phyloP scores from a whole-genome alignment of 331 rosid species.

The Rosa hybrid region DNA sequence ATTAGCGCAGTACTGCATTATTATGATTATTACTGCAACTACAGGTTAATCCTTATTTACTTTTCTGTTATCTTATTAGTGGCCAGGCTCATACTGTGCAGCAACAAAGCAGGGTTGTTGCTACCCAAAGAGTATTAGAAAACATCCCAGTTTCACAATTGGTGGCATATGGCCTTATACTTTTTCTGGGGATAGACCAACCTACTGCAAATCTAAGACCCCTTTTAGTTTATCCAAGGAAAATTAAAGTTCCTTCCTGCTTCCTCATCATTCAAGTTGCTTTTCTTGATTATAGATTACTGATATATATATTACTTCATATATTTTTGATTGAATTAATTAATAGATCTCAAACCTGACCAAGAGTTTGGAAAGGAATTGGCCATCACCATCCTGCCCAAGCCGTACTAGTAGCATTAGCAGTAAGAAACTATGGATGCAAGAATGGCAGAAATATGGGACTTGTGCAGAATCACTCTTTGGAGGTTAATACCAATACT shows the following conservation, averaged over 20 bases:
- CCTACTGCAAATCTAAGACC: neutral
- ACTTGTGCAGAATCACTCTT: slow-evolving; percentile 12
- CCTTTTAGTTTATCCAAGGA: slow-evolving; percentile 6
- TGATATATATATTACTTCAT: neutral
- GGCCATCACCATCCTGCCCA: slow-evolving; percentile 16
- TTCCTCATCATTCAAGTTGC: neutral
- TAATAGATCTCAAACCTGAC: neutral
- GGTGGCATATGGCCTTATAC: slow-evolving; percentile 2
- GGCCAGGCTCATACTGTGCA: slow-evolving; percentile 14
- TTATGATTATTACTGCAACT: neutral
- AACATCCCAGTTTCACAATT: slow-evolving; percentile 4
- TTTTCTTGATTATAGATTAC: neutral
- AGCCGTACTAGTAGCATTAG: neutral
- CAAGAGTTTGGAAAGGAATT: neutral
- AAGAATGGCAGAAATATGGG: slow-evolving; percentile 9
- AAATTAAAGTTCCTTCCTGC: neutral
- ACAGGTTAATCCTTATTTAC: neutral
- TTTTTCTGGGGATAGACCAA: neutral
- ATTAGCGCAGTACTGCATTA: neutral
- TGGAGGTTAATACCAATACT: slow-evolving; percentile 15
- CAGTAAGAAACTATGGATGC: neutral
- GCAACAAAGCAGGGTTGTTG: slow-evolving; percentile 17
- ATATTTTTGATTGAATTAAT: neutral
- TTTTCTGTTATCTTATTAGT: neutral
- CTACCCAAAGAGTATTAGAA: neutral